Evolutionary conservation across 805 yeast species (phyloP), one percentile per base, ranked within the genome.

Genomic region (Hanseniaspora vineae): DNA sequence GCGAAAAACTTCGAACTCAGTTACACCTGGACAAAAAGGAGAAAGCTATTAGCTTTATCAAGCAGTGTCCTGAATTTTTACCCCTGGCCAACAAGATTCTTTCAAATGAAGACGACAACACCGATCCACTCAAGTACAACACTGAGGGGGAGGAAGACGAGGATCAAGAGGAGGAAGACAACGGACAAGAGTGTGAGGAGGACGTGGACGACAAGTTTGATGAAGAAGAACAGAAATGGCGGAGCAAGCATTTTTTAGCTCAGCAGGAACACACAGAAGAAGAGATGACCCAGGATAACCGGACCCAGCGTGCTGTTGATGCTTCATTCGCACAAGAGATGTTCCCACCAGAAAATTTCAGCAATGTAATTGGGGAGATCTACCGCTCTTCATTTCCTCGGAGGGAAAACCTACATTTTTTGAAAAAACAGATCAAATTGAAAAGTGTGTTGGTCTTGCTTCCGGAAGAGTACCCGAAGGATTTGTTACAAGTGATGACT

Each of bases 361-460:
- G 95, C 6, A 78, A 83, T 44, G 96, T 92, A 2, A 78, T 82
- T 47, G 78, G 80, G 3, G 71, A 75, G 44, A 83, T 92, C 3
- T 92, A 87, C 64, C 71, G 98, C 48, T 79, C 90, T 39, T 84
- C 96, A 42, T 90, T 90, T 63, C 98, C 98, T 2, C 75, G 90
- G 45, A 73, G 80, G 2, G 92, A 82, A 58, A 88, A 88, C 62
- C 87, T 90, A 57, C 63, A 70, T 19, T 90, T 84, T 58, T 65
- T 92, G 42, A 63, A 71, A 52, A 72, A 69, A 44, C 52, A 63
- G 43, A 68, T 89, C 46, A 70, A 72, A 43, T 69, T 92, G 46
- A 85, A 81, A 58, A 78, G 90, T 11, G 76, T 92, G 3, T 66
- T 92, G 50, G 86, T 95, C 50, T 70, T 90, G 44, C 84, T 90